Evolutionary conservation across 1,139 yeast species (phyloP).

Genomic region (Sugiyamaella neomexicana): DNA sequence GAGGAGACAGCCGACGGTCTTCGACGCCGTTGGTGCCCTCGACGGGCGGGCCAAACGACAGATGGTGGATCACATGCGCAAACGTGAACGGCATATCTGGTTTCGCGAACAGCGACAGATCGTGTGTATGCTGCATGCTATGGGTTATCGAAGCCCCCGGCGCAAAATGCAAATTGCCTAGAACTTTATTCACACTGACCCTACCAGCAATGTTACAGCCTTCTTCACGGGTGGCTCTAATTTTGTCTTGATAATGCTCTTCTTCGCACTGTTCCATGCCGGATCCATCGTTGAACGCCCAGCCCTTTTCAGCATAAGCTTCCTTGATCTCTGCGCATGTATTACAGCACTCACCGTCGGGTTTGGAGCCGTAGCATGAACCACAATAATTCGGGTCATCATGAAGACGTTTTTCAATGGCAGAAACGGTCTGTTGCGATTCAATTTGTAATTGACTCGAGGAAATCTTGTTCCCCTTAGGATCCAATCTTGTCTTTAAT

Average conservation of each 20-base stretch:
- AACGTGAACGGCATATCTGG: constrained; percentile 55
- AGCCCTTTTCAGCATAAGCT: constrained; percentile 73
- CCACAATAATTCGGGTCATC: constrained; percentile 65
- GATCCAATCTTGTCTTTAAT: constrained; percentile 61
- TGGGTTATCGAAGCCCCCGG: constrained; percentile 75
- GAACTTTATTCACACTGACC: constrained; percentile 77
- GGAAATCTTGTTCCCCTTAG: constrained; percentile 47
- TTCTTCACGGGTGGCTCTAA: constrained; percentile 63
- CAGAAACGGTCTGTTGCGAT: constrained; percentile 27
- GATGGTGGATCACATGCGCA: constrained; percentile 72
- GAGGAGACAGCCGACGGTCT: constrained; percentile 45
- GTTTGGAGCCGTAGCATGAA: constrained; percentile 82
- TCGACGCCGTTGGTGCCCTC: constrained; percentile 38
- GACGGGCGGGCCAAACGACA: constrained; percentile 77
- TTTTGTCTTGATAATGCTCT: constrained; percentile 72
- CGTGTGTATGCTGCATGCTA: constrained; percentile 70
- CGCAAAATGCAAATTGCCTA: constrained; percentile 92
- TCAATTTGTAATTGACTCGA: constrained; percentile 39
- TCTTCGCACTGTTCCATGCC: constrained; percentile 85
- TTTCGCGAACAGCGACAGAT: constrained; percentile 66
- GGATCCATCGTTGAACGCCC: constrained; percentile 91
- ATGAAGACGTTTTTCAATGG: constrained; percentile 29
- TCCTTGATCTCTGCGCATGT: constrained; percentile 76
- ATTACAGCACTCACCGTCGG: constrained; percentile 71
- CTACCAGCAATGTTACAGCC: constrained; percentile 87